Evolutionary conservation across 1,139 yeast species (phyloP), one percentile per base, ranked within the genome.

Genomic region (Ogataea hybrid): DNA sequence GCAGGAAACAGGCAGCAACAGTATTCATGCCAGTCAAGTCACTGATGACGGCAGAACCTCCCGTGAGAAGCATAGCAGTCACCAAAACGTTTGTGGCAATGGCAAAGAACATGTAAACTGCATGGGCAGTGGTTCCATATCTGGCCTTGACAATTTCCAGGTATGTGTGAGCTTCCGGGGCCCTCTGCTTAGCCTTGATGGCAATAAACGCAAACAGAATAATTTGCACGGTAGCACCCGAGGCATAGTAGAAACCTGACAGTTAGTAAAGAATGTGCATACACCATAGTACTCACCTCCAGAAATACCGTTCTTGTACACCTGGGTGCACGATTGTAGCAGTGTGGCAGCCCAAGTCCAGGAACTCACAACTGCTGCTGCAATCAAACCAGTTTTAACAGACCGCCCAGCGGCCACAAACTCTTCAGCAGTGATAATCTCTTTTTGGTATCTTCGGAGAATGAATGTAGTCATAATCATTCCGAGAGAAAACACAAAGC

Each of bases 331-430:
- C 2, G 89, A 81, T 25, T 85, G 84, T 25, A 86, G 71, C 36
- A 87, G 66, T 2, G 95, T 86, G 2, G 95, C 92, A 34, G 92
- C 89, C 96, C 96, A 88, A 5, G 96, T 88, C 96, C 96, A 89
- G 9, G 92, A 81, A 17, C 89, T 80, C 7, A 87, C 95, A 29
- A 88, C 95, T 6, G 95, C 95, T 6, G 94, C 81, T 9, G 92
- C 81, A 49, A 87, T 84, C 50, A 88, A 68, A 35, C 90, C 92
- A 1, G 89, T 80, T 51, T 83, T 84, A 32, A 88, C 94, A 4
- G 85, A 71, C 62, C 96, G 74, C 48, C 94, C 95, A 25, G 96
- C 95, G 9, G 95, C 86, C 10, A 89, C 78, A 56, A 88, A 87
- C 58, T 86, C 95, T 68, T 88, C 96, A 1, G 96, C 89, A 8